These are phyloP conservation scores for Penicillium steckii DNA, from an alignment of 495 filamentous ascomycete genomes.

Conservation along the genomic window DNA sequence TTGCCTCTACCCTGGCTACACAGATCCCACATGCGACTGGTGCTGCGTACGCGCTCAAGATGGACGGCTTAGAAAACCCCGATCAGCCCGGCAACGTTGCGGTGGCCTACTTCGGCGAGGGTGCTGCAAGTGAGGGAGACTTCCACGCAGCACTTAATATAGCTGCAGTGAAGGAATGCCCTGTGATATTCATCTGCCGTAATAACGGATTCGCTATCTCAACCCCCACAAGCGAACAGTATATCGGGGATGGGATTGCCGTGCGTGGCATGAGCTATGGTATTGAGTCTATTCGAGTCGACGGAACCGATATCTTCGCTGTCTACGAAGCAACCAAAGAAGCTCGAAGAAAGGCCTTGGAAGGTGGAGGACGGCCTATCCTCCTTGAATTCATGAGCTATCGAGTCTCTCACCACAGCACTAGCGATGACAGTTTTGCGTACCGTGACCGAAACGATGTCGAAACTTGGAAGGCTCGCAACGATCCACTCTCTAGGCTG, in stretches of 20 bases:
- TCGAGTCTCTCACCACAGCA: slow-evolving; percentile 90
- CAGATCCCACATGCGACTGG: slow-evolving; percentile 91
- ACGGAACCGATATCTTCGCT: slow-evolving; percentile 93
- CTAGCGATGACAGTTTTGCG: slow-evolving; percentile 87
- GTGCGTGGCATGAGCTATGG: slow-evolving; percentile 87
- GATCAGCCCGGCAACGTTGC: slow-evolving; percentile 62
- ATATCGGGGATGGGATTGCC: slow-evolving; percentile 90
- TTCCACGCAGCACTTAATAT: slow-evolving; percentile 95
- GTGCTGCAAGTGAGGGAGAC: slow-evolving; percentile 91
- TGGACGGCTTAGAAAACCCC: slow-evolving; percentile 70
- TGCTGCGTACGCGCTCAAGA: slow-evolving; percentile 86
- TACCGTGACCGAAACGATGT: slow-evolving; percentile 81
- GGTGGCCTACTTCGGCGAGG: slow-evolving; percentile 90
- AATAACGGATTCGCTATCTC: slow-evolving; percentile 95
- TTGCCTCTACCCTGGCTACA: slow-evolving; percentile 84
- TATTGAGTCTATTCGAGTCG: slow-evolving; percentile 89
- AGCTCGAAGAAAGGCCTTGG: slow-evolving; percentile 70
- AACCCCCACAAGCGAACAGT: slow-evolving; percentile 88
- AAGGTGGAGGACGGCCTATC: slow-evolving; percentile 71
- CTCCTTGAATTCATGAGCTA: slow-evolving; percentile 94
- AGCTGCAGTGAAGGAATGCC: slow-evolving; percentile 83
- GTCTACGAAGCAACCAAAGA: slow-evolving; percentile 75
- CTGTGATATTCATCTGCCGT: slow-evolving; percentile 87
- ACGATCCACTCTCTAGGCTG: slow-evolving; percentile 51
- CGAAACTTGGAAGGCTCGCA: slow-evolving; percentile 92